A percentile compares a stretch with the other conserved stretches of the same genome.
phyloP scores from a whole-genome alignment of 2,329 filamentous ascomycete genomes.

The Ophioceras dolichostomum region DNA sequence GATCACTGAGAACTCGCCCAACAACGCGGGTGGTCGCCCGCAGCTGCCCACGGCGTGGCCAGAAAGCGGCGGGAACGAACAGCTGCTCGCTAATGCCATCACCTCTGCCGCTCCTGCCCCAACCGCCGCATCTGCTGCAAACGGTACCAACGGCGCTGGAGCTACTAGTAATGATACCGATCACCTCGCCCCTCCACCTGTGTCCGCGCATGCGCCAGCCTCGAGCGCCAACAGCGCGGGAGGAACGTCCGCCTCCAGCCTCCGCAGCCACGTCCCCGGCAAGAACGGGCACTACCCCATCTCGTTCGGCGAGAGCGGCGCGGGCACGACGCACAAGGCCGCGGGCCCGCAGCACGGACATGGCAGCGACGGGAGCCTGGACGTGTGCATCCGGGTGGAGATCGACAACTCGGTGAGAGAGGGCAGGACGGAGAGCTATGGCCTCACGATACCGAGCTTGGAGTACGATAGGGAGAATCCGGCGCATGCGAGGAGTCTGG shows the following conservation, averaged over 20 bases:
- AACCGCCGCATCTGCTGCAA: conserved; percentile 3
- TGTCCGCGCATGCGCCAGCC: conserved; percentile 8
- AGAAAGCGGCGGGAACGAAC: conserved; percentile 4
- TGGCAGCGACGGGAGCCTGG: conserved; percentile 50
- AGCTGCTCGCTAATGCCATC: conserved; percentile 3
- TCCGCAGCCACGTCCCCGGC: conserved; percentile 13
- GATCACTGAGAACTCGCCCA: conserved; percentile 74
- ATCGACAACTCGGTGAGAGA: conserved; percentile 70
- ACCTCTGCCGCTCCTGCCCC: too few species aligned
- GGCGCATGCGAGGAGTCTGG: conserved; percentile 3
- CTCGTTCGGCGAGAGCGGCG: conserved; percentile 63
- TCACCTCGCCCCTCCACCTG: conserved; percentile 5
- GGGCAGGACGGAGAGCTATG: conserved; percentile 72
- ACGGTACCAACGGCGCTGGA: conserved; percentile 5
- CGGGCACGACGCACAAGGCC: conserved; percentile 68
- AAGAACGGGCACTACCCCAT: conserved; percentile 61
- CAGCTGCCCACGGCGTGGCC: conserved; percentile 4
- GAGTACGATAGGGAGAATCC: conserved; percentile 11
- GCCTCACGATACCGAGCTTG: conserved; percentile 71
- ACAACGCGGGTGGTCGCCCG: conserved; percentile 17
- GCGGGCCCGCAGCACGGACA: conserved; percentile 45
- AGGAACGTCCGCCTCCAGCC: conserved; percentile 2
- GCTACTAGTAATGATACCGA: neutral
- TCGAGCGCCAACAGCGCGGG: conserved; percentile 4
- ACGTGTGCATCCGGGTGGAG: conserved; percentile 80